Percentiles rank a stretch among this genome's conserved stretches.
Conservation (phyloP, 768 basidiomycete genomes). For the Leccinellum albellum region DNA sequence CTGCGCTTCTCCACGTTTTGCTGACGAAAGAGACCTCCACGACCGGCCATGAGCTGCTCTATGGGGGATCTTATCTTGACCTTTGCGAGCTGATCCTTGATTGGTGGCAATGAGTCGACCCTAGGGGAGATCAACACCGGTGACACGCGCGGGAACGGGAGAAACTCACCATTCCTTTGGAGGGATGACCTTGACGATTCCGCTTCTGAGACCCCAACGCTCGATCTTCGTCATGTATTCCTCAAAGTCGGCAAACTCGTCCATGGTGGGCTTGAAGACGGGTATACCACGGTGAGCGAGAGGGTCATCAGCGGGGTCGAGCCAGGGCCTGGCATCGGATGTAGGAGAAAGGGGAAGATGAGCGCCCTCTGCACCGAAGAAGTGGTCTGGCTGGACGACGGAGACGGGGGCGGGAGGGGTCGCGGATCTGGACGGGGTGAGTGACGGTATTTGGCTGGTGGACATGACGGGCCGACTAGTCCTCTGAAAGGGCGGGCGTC, state of each 20-base stretch:
- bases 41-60: constrained; percentile 88
- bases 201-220: constrained; percentile 85
- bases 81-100: constrained; percentile 63
- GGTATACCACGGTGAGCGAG: constrained; percentile 87
- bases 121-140: constrained; percentile 35
- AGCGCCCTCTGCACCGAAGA: constrained; percentile 56
- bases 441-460: constrained; percentile 29
- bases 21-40: constrained; percentile 81
- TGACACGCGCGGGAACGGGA: constrained; percentile 10
- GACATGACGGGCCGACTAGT: constrained; percentile 16
- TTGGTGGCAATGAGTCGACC: constrained; percentile 68
- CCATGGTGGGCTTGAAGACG: constrained; percentile 92
- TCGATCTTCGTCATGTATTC: constrained; percentile 83
- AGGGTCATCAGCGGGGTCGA: constrained; percentile 78
- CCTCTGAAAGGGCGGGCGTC: constrained; percentile 8
- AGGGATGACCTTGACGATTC: constrained; percentile 95
- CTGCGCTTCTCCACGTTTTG: constrained; percentile 88
- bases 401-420: constrained; percentile 40
- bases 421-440: constrained; percentile 46
- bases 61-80: constrained; percentile 88
- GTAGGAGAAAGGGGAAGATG: constrained; percentile 55
- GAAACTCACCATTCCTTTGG: constrained; percentile 83
- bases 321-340: constrained; percentile 60
- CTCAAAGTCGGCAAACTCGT: constrained; percentile 91
- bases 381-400: constrained; percentile 76